phyloP scores from a whole-genome alignment of 2,329 filamentous ascomycete genomes.

The Cylindrodendrum hubeiense region DNA sequence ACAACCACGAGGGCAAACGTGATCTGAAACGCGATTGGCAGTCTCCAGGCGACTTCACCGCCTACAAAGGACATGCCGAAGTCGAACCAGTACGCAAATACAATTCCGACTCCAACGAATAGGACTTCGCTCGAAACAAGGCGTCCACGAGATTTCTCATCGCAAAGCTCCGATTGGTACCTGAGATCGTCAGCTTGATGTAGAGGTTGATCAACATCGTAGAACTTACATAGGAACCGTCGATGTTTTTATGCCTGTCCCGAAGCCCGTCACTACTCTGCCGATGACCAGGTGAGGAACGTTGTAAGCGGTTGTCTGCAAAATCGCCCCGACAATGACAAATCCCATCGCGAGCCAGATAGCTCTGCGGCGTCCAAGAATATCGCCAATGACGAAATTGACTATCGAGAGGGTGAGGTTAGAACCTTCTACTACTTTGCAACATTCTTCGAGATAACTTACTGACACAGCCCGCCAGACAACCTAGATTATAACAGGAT shows the following conservation, averaged over 20 bases:
- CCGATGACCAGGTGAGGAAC: conserved; percentile 62
- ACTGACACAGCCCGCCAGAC: conserved; percentile 50
- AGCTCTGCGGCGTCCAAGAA: conserved; percentile 61
- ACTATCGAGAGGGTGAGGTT: background rate
- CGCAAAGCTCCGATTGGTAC: conserved; percentile 54
- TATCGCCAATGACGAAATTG: conserved; percentile 60
- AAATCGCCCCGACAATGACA: conserved; percentile 68
- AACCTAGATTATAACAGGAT: conserved; percentile 57
- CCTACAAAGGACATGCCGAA: conserved; percentile 49
- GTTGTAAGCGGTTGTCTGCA: conserved; percentile 63
- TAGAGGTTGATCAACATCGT: background rate
- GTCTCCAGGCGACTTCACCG: conserved; percentile 36
- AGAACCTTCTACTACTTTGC: background rate
- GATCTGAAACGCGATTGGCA: conserved; percentile 45
- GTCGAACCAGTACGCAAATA: conserved; percentile 56
- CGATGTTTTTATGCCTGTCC: conserved; percentile 53
- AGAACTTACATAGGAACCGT: background rate
- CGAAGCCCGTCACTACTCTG: conserved; percentile 62
- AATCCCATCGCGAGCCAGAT: conserved; percentile 66
- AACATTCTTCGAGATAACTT: background rate
- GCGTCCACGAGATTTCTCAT: conserved; percentile 61
- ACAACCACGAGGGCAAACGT: conserved; percentile 49
- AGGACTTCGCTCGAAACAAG: conserved; percentile 62
- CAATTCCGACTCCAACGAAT: conserved; percentile 53
- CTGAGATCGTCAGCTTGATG: conserved; percentile 23